Percentiles rank a stretch among this genome's conserved stretches.
Conservation (phyloP, 345 rosid species). For the Anacardium occidentale region DNA sequence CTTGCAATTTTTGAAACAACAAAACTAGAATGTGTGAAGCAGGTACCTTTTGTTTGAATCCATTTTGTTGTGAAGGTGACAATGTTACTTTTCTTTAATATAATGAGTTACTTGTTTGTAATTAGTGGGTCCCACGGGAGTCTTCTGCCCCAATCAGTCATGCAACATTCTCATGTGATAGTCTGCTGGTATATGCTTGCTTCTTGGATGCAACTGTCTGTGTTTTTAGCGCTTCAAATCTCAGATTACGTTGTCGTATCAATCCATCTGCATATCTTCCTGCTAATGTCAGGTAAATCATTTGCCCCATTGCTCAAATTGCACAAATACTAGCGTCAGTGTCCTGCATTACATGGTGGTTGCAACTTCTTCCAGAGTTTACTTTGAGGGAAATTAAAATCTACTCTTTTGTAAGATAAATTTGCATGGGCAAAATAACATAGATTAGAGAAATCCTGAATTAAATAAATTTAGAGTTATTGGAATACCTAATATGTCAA, state of each 20-base stretch:
- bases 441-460: too few species aligned
- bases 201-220: constrained; percentile 90
- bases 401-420: too few species aligned
- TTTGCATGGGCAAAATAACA: too few species aligned
- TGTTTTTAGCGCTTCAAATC: too few species aligned
- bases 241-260: too few species aligned
- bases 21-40: constrained; percentile 81
- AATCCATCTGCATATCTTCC: too few species aligned
- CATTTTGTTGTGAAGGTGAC: neutral
- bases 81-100: constrained; percentile 1
- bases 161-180: constrained; percentile 93
- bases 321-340: neutral
- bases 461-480: too few species aligned
- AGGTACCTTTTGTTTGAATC: constrained; percentile 41
- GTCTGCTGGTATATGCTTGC: constrained; percentile 86
- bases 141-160: constrained; percentile 79
- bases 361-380: neutral
- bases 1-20: constrained; percentile 89
- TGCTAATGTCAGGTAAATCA: constrained; percentile 68
- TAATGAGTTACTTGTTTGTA: neutral
- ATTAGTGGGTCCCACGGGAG: constrained; percentile 78
- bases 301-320: neutral
- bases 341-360: constrained; percentile 1
- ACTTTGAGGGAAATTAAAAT: neutral
- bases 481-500: too few species aligned